phyloP scores from a whole-genome alignment of 257 asterid species.

The Cruciata laevipes region DNA sequence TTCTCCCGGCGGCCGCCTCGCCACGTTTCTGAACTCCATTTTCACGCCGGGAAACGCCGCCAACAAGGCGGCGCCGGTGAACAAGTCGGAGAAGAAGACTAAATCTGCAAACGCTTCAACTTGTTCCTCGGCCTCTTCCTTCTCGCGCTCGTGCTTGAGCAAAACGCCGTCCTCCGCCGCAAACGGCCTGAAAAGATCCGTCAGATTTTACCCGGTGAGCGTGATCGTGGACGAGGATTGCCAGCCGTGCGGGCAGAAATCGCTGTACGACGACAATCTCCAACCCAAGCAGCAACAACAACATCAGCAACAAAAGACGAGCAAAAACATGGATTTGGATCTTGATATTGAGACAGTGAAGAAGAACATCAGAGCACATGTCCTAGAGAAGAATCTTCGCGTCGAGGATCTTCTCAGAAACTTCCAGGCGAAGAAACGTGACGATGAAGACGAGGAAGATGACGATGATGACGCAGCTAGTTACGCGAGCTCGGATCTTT shows the following conservation, averaged over 20 bases:
- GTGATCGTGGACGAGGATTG: slow-evolving; percentile 60
- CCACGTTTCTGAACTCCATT: slow-evolving; percentile 66
- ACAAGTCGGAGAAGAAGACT: slow-evolving; percentile 24
- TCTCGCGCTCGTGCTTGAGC: slow-evolving; percentile 83
- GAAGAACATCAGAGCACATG: slow-evolving; percentile 35
- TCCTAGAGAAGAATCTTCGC: slow-evolving; percentile 53
- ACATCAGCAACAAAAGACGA: neutral
- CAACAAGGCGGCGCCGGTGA: slow-evolving; percentile 12
- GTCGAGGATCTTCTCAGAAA: slow-evolving; percentile 56
- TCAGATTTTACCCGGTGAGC: slow-evolving; percentile 69
- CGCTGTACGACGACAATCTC: slow-evolving; percentile 25
- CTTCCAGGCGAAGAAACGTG: slow-evolving; percentile 34
- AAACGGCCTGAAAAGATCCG: slow-evolving; percentile 50
- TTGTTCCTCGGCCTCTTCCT: slow-evolving; percentile 85
- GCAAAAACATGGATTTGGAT: neutral
- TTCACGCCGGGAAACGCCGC: slow-evolving; percentile 48
- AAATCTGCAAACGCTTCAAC: slow-evolving; percentile 56
- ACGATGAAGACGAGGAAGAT: slow-evolving; percentile 23
- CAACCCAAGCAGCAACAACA: neutral
- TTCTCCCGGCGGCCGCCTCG: slow-evolving; percentile 74
- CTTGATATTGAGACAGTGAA: neutral
- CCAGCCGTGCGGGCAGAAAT: slow-evolving; percentile 58
- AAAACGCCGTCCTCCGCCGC: slow-evolving; percentile 57
- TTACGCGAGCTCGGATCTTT: slow-evolving; percentile 76
- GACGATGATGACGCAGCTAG: slow-evolving; percentile 54